Base-by-base conservation (phyloP, 2,329 filamentous ascomycete species). In the Alternaria brassicicola region DNA sequence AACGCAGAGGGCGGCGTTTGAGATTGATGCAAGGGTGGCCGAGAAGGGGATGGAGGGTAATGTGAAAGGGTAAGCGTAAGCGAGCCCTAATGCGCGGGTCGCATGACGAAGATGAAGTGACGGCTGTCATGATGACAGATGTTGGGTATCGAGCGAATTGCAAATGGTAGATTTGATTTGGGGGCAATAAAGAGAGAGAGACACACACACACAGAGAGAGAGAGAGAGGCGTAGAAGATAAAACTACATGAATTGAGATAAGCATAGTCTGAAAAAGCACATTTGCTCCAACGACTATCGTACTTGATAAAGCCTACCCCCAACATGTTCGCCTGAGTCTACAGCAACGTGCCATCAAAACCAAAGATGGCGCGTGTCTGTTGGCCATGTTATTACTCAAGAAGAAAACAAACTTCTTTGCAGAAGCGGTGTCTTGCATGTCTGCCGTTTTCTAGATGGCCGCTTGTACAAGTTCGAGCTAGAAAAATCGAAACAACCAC, bases 121-220 rank as follows among this genome's bases (percentile, higher is more conserved):
- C 52, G 45, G 57, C 50, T 54, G 61, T 63, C 50, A 64, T 60
- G 38, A 62, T 62, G 56, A 57, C 51, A 47, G 56, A 62, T 56
- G 12, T n/a, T 58, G 19, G 30, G 48, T 26, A 12, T 25, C 33
- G 26, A 46, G 28, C 41, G 48, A 45, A 25, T 41, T 19, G 54
- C 30, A 41, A 30, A 31, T 39, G 41, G 19, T 23, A 52, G 33
- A 23, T 46, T 15, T 21, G 28, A 15, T n/a, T 46, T 21, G 28
- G 42, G 17, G 43, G 28, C n/a, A n/a, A n/a, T n/a, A n/a, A n/a
- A n/a, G 43, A 46, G 21, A 23, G 8, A 28, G 39, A 43, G 28
- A 30, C n/a, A n/a, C n/a, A n/a, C n/a, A n/a, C n/a, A n/a, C n/a
- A n/a, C n/a, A n/a, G n/a, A n/a, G n/a, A n/a, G n/a, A n/a, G n/a